These are phyloP conservation scores for Phytophthora quininea DNA, from an alignment of 352 stramenopile species.

Conservation along the genomic window DNA sequence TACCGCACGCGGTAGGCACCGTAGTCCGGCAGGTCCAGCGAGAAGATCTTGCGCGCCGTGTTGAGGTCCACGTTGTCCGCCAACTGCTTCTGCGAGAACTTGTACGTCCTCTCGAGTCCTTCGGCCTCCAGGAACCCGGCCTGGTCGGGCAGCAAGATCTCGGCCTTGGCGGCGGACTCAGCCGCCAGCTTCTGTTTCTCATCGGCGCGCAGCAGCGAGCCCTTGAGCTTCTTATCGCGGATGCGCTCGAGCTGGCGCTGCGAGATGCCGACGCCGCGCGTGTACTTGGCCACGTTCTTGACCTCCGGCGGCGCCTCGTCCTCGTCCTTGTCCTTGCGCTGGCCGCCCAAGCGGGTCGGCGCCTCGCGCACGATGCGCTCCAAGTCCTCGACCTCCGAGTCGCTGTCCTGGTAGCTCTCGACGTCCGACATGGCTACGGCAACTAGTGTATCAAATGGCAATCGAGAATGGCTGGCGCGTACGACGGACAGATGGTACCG, in stretches of 20 bases:
- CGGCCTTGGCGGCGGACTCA: slow-evolving; percentile 85
- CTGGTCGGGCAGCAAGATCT: slow-evolving; percentile 91
- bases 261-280: slow-evolving; percentile 58
- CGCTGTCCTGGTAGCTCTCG: slow-evolving; percentile 45
- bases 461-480: slow-evolving; percentile 31
- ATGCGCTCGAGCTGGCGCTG: slow-evolving; percentile 70
- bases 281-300: slow-evolving; percentile 84
- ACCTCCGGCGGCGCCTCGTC: slow-evolving; percentile 24
- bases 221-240: slow-evolving; percentile 90
- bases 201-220: slow-evolving; percentile 64
- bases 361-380: slow-evolving; percentile 62
- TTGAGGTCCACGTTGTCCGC: slow-evolving; percentile 92
- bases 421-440: slow-evolving; percentile 32
- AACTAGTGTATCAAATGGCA: slow-evolving; percentile 6
- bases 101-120: slow-evolving; percentile 96
- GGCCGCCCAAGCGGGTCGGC: slow-evolving; percentile 62
- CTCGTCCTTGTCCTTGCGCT: slow-evolving; percentile 16
- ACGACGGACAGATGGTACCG: slow-evolving; percentile 2
- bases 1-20: slow-evolving; percentile 95
- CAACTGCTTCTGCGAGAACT: slow-evolving; percentile 93
- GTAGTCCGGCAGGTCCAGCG: slow-evolving; percentile 92
- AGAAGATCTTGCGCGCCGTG: slow-evolving; percentile 95
- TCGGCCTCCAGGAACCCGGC: slow-evolving; percentile 93
- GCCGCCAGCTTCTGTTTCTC: slow-evolving; percentile 88
- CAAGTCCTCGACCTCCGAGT: slow-evolving; percentile 68